Percentiles rank a stretch among this genome's conserved stretches.
Evolutionary conservation across 805 yeast genomes (phyloP).

Genomic region (Kockiozyma suomiensis): DNA sequence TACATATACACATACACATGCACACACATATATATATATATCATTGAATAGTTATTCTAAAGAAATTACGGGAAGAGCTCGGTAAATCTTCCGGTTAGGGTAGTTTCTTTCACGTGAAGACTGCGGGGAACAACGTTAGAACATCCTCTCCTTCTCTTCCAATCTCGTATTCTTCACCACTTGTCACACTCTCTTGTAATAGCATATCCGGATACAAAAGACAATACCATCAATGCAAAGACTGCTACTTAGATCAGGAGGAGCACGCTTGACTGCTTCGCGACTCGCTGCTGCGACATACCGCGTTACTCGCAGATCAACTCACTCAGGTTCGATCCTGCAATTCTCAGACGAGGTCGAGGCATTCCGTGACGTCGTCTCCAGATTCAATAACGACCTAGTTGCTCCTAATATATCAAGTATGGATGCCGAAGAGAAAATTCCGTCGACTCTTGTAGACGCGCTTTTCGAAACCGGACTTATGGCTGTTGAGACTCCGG

Average conservation of each 20-base stretch:
- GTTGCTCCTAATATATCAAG: conserved; percentile 46
- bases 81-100: not conserved
- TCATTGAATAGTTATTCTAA: not conserved
- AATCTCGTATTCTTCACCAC: not conserved
- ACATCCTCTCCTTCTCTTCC: not conserved
- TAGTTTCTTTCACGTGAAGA: not conserved
- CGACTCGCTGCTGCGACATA: no score
- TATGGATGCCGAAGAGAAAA: conserved; percentile 46
- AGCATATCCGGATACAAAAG: no score
- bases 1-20: not conserved
- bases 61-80: not conserved
- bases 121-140: not conserved
- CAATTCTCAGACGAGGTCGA: conserved; percentile 48
- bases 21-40: not conserved
- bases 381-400: conserved; percentile 46
- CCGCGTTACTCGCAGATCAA: not conserved
- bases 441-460: conserved; percentile 41
- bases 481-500: conserved; percentile 53
- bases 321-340: conserved; percentile 14
- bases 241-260: no score
- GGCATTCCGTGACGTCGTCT: conserved; percentile 47
- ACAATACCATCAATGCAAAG: no score
- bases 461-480: conserved; percentile 47
- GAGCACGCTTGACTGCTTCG: no score
- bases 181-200: no score